These are phyloP conservation scores for Turritis glabra DNA, from an alignment of 345 rosid genomes.

Conservation along the genomic window DNA sequence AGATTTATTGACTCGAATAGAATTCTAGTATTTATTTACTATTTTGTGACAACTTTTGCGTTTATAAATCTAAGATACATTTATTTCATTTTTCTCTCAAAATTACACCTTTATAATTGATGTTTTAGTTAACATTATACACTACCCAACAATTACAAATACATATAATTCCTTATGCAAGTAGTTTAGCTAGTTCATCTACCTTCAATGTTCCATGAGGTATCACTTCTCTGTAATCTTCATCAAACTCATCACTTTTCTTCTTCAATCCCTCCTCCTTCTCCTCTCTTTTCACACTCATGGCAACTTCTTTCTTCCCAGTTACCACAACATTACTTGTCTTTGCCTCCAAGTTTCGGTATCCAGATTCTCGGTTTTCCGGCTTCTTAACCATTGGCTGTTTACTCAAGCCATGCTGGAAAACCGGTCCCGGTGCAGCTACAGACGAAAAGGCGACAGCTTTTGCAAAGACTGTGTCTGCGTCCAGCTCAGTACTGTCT, in stretches of 20 bases:
- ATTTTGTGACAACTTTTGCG: too few relatives aligned
- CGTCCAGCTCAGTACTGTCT: constrained; percentile 51
- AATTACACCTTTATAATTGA: not conserved
- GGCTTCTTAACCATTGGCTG: constrained; percentile 34
- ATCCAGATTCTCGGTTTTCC: constrained; percentile 41
- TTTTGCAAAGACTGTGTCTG: constrained; percentile 58
- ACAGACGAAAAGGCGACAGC: constrained; percentile 57
- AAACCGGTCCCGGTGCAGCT: constrained; percentile 66
- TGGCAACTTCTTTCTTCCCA: constrained; percentile 13
- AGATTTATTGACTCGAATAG: too few relatives aligned
- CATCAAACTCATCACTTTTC: constrained; percentile 33
- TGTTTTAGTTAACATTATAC: constrained; percentile 19
- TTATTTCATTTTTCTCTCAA: not conserved
- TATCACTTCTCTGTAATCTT: constrained; percentile 35
- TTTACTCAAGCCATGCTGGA: constrained; percentile 47
- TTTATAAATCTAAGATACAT: not conserved
- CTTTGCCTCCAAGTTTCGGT: constrained; percentile 35
- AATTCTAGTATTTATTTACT: too few relatives aligned
- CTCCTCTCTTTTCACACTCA: constrained; percentile 33
- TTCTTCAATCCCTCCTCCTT: constrained; percentile 29
- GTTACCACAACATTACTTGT: constrained; percentile 16
- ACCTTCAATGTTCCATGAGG: constrained; percentile 66
- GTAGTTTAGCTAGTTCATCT: constrained; percentile 88
- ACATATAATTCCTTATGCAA: constrained; percentile 45
- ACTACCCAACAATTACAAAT: constrained; percentile 14